Conservation (phyloP, 352 stramenopile species). For the Globisporangium viniferum region DNA sequence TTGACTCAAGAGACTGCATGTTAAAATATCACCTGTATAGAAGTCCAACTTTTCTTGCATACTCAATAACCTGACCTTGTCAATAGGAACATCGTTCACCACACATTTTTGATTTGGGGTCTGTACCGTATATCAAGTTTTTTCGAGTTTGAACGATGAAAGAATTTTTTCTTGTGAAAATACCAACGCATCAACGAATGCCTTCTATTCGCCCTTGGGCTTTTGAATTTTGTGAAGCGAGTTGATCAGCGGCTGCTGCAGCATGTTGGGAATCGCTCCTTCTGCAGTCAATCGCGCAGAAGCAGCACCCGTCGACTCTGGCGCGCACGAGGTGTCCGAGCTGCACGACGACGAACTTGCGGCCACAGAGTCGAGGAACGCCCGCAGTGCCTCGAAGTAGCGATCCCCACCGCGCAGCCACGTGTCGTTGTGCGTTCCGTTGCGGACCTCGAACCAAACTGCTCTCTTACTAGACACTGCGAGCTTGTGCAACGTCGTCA, state of each 20-base stretch:
- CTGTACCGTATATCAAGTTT: too few relatives aligned
- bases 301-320: slow-evolving; percentile 12
- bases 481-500: slow-evolving; percentile 75
- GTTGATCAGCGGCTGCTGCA: slow-evolving; percentile 57
- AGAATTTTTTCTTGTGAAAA: too few relatives aligned
- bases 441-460: slow-evolving; percentile 78
- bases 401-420: slow-evolving; percentile 86
- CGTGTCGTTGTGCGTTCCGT: slow-evolving; percentile 94
- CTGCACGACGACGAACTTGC: slow-evolving; percentile 4
- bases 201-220: slow-evolving; percentile 25
- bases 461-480: slow-evolving; percentile 43
- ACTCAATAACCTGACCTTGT: too few relatives aligned
- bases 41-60: too few relatives aligned
- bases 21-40: too few relatives aligned
- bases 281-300: slow-evolving; percentile 7
- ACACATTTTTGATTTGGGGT: too few relatives aligned
- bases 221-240: slow-evolving; percentile 30
- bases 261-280: slow-evolving; percentile 69
- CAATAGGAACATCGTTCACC: too few relatives aligned
- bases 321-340: slow-evolving; percentile 5
- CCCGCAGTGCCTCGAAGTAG: slow-evolving; percentile 77
- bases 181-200: background rate
- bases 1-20: too few relatives aligned
- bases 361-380: slow-evolving; percentile 62
- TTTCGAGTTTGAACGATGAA: too few relatives aligned